Conservation (phyloP, 1,284 basidiomycete genomes). For the Xerocomus nothofagi region DNA sequence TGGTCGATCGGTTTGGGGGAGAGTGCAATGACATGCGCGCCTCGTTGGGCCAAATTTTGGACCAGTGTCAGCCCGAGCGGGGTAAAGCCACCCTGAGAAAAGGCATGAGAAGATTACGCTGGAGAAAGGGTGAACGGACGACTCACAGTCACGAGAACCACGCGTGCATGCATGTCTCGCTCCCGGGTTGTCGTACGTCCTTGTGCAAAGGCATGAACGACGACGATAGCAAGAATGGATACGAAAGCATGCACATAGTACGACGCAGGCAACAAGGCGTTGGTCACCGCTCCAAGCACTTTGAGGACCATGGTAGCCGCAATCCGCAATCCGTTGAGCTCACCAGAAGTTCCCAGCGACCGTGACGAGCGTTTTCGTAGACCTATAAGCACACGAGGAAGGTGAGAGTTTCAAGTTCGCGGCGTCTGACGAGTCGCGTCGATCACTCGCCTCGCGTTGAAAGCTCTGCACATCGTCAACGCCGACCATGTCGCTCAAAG, state of each 20-base stretch:
- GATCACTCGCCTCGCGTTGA: background rate
- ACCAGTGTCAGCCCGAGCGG: conserved; percentile 67
- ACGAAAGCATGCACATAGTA: conserved; percentile 53
- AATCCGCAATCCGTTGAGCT: background rate
- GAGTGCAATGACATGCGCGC: conserved; percentile 74
- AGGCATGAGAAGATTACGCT: conserved; percentile 1
- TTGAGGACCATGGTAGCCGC: conserved; percentile 32
- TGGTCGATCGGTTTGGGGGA: conserved; percentile 57
- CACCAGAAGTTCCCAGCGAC: background rate
- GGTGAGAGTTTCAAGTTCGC: conserved; percentile 11
- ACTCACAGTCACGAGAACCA: conserved; percentile 67
- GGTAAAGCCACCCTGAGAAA: conserved; percentile 65
- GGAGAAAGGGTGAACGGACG: background rate
- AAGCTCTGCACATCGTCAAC: background rate
- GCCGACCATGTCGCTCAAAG: conserved; percentile 83
- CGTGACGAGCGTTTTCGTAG: background rate
- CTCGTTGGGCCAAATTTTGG: conserved; percentile 62
- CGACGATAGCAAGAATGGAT: conserved; percentile 43
- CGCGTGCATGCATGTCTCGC: conserved; percentile 68
- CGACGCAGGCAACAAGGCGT: conserved; percentile 24
- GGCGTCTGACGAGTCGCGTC: conserved; percentile 17
- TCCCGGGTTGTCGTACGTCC: conserved; percentile 69
- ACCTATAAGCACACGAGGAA: background rate
- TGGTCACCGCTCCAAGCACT: conserved; percentile 22
- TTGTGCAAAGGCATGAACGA: conserved; percentile 59